A percentile compares a stretch with the other conserved stretches of the same genome.
These are phyloP conservation scores for Diplodia seriata DNA, from an alignment of 2,329 filamentous ascomycete genomes.

Conservation along the genomic window DNA sequence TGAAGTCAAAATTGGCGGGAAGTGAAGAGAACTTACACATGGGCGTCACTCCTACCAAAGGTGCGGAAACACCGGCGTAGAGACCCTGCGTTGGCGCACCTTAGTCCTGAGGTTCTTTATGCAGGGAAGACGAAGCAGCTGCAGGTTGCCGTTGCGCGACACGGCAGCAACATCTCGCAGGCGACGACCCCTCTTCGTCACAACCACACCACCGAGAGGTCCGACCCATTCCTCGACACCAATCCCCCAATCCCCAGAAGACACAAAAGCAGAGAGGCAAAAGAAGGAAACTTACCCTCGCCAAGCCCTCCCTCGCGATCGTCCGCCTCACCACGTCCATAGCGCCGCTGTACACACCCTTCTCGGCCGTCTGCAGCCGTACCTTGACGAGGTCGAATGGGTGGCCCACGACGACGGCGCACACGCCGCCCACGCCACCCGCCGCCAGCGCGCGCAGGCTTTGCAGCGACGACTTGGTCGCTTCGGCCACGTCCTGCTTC, in stretches of 20 bases:
- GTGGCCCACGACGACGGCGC: constrained; percentile 90
- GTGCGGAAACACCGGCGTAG: constrained; percentile 96
- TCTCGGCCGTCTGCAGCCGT: constrained; percentile 92
- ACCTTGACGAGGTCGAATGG: constrained; percentile 99
- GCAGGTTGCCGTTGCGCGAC: constrained; percentile 20
- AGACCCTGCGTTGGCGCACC: constrained; percentile 64
- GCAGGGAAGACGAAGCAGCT: neutral
- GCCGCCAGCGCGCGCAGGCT: constrained; percentile 82
- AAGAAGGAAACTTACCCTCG: constrained; percentile 52
- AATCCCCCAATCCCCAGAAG: neutral
- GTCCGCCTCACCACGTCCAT: constrained; percentile 92
- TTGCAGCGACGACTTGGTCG: constrained; percentile 62
- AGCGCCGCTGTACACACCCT: constrained; percentile 87
- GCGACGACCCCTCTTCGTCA: constrained; percentile 1
- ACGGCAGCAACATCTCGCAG: constrained; percentile 9
- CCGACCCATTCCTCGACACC: neutral
- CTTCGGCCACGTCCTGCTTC: constrained; percentile 60
- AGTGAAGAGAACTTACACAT: constrained; percentile 77
- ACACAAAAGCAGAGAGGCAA: constrained; percentile 19
- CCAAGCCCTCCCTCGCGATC: constrained; percentile 82
- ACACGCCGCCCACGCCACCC: constrained; percentile 91
- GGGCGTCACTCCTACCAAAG: constrained; percentile 92
- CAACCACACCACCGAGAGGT: neutral
- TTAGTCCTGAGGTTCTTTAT: constrained; percentile 6
- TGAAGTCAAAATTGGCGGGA: too few species aligned